A percentile compares a stretch with the other conserved stretches of the same genome.
These are phyloP conservation scores for Linanthus parryae DNA, from an alignment of 148 eudicot genomes.

Conservation along the genomic window DNA sequence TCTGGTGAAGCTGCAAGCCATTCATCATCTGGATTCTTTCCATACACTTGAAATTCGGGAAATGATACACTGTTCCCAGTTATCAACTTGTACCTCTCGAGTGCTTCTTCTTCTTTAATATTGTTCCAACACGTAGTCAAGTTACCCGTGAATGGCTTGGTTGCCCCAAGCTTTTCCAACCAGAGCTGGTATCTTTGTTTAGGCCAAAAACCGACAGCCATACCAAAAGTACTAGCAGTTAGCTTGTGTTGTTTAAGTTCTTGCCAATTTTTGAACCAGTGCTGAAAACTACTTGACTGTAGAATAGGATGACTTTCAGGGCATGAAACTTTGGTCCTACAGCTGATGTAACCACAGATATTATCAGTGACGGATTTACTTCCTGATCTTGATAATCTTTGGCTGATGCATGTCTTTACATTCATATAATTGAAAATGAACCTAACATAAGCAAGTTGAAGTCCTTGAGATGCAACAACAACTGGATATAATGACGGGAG, in stretches of 20 bases:
- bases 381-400: no score
- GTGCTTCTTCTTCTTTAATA: conserved; percentile 76
- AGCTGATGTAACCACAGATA: no score
- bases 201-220: conserved; percentile 68
- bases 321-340: background rate
- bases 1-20: conserved; percentile 93
- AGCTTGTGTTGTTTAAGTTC: conserved; percentile 47
- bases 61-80: conserved; percentile 50
- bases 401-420: no score
- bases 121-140: conserved; percentile 73
- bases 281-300: conserved; percentile 39
- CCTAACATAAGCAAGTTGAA: no score
- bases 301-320: conserved; percentile 29
- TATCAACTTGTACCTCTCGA: conserved; percentile 62
- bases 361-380: no score
- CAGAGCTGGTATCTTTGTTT: conserved; percentile 61
- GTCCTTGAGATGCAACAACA: no score
- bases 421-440: no score
- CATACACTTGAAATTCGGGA: conserved; percentile 56
- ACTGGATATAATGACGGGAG: no score
- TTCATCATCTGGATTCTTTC: conserved; percentile 32
- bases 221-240: conserved; percentile 72
- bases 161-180: conserved; percentile 74
- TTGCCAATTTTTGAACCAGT: conserved; percentile 81
- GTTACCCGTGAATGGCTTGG: conserved; percentile 59